phyloP scores from a whole-genome alignment of 2,329 filamentous ascomycete species.

The Talaromyces sp. region DNA sequence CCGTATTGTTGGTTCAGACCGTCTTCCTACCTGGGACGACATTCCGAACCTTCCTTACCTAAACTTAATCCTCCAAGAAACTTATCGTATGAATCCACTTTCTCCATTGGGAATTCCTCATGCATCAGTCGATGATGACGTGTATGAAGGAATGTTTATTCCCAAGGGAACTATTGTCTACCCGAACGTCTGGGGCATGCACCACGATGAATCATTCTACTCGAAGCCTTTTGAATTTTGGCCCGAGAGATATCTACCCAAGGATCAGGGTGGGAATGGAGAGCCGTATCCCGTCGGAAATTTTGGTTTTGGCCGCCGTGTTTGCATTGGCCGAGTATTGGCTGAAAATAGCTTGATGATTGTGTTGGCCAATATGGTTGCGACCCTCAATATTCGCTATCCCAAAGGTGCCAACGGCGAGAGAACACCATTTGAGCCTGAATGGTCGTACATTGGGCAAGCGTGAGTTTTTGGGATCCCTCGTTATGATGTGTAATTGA shows the following conservation, averaged over 20 bases:
- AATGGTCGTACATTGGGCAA: constrained; percentile 8
- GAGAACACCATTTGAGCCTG: background rate
- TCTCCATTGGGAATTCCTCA: constrained; percentile 55
- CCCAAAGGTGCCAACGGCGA: background rate
- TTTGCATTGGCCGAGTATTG: constrained; percentile 1
- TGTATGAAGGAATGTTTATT: constrained; percentile 56
- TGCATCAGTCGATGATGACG: constrained; percentile 52
- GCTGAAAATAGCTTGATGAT: constrained; percentile 1
- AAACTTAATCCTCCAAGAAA: constrained; percentile 48
- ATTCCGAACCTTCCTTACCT: constrained; percentile 44
- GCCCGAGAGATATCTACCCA: constrained; percentile 27
- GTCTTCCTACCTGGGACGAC: constrained; percentile 50
- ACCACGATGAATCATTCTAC: constrained; percentile 46
- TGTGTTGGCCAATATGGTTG: constrained; percentile 7
- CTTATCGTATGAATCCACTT: constrained; percentile 45
- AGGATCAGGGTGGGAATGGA: background rate
- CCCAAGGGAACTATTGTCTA: constrained; percentile 51
- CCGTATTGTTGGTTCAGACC: constrained; percentile 42
- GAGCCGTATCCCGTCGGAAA: constrained; percentile 3
- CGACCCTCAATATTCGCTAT: background rate
- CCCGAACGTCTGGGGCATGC: constrained; percentile 47
- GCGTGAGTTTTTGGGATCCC: background rate
- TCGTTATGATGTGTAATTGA: background rate
- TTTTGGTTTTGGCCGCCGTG: constrained; percentile 7
- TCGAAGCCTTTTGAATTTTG: constrained; percentile 32